Evolutionary conservation across 2,329 filamentous ascomycete species (phyloP).

Genomic region (Paraphoma chrysanthemicola): DNA sequence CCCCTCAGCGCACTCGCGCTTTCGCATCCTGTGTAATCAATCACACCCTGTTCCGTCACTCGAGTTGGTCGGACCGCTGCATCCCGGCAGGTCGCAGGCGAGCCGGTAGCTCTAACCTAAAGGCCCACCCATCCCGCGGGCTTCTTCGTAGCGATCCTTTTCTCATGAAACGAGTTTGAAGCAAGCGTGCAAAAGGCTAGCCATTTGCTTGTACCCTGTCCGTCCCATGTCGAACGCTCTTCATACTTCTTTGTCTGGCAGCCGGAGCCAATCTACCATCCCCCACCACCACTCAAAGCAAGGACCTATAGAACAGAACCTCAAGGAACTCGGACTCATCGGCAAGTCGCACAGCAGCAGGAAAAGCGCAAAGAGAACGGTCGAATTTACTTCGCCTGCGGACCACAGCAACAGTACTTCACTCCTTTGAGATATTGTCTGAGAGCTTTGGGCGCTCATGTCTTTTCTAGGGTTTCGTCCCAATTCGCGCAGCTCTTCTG

Average conservation of each 20-base stretch:
- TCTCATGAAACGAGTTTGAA: constrained; percentile 50
- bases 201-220: constrained; percentile 31
- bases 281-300: constrained; percentile 24
- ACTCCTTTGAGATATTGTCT: constrained; percentile 39
- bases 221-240: constrained; percentile 47
- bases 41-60: constrained; percentile 25
- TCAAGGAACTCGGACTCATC: constrained; percentile 43
- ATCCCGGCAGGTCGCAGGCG: constrained; percentile 28
- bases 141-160: constrained; percentile 31
- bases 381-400: constrained; percentile 43
- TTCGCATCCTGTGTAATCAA: constrained; percentile 14
- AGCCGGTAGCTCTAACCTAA: constrained; percentile 37
- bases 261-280: constrained; percentile 27
- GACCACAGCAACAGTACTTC: constrained; percentile 40
- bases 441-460: constrained; percentile 49
- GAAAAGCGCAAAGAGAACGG: constrained; percentile 38
- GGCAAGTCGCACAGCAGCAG: constrained; percentile 16
- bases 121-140: constrained; percentile 32
- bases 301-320: constrained; percentile 40
- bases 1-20: constrained; percentile 13
- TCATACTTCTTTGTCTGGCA: constrained; percentile 40
- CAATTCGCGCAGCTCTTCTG: constrained; percentile 42
- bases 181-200: constrained; percentile 42
- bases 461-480: constrained; percentile 50
- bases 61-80: constrained; percentile 27